Percentiles rank a stretch among this genome's conserved stretches.
Conservation (phyloP, 768 basidiomycete species). For the Mycena leptocephala region DNA sequence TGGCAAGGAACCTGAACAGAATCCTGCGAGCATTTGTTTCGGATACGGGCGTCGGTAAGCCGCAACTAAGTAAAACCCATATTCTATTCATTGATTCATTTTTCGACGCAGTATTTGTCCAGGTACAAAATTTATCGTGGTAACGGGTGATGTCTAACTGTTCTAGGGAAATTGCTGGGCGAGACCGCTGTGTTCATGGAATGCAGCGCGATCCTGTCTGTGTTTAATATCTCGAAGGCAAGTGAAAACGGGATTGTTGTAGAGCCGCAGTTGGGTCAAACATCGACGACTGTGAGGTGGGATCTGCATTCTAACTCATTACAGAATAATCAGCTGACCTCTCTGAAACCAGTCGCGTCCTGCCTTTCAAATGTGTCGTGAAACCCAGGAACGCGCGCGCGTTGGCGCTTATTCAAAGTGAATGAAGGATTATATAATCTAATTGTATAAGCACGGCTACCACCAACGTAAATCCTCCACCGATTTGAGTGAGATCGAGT, state of each 20-base stretch:
- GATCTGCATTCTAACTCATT: background rate
- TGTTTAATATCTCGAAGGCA: conserved; percentile 43
- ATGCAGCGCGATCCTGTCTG: conserved; percentile 41
- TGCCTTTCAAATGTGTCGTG: conserved; percentile 19
- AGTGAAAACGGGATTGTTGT: conserved; percentile 28
- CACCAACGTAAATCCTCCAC: too few species aligned
- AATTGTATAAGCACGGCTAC: too few species aligned
- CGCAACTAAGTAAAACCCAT: background rate
- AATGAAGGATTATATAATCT: background rate
- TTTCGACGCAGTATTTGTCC: conserved; percentile 12
- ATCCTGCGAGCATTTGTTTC: conserved; percentile 58
- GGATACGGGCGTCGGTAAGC: conserved; percentile 62
- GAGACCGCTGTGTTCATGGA: conserved; percentile 34
- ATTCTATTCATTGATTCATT: background rate
- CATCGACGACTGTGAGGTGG: conserved; percentile 56
- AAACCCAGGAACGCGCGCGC: conserved; percentile 6
- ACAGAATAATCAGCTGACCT: background rate
- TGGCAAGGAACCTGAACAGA: conserved; percentile 42
- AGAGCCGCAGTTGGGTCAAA: conserved; percentile 48
- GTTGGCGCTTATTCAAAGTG: background rate
- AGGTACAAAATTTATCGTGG: conserved; percentile 42
- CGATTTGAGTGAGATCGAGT: too few species aligned
- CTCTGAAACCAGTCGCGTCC: background rate
- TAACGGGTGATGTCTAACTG: conserved; percentile 19
- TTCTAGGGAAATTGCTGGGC: conserved; percentile 21